A percentile compares a stretch with the other conserved stretches of the same genome.
Evolutionary conservation across 2,329 filamentous ascomycete genomes (phyloP).

Genomic region (Fusarium chlamydosporum): DNA sequence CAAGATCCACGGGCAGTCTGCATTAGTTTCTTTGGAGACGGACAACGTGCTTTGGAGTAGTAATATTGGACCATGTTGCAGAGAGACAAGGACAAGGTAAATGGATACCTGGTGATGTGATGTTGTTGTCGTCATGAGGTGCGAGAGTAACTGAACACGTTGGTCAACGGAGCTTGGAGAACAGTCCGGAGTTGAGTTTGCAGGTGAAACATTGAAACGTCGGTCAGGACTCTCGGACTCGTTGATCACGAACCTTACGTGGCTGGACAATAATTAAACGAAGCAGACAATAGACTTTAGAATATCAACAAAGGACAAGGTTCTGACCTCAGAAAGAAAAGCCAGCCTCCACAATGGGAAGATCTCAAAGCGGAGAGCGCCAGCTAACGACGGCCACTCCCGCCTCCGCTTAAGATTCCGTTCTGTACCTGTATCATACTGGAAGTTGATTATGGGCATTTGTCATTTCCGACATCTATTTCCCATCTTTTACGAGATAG

Average conservation of each 20-base stretch:
- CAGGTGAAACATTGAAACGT: conserved; percentile 11
- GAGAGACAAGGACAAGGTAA: conserved; percentile 3
- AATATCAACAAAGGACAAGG: background rate
- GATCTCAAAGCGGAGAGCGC: background rate
- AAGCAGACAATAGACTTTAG: background rate
- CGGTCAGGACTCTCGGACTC: background rate
- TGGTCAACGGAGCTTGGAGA: background rate
- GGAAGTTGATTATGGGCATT: background rate
- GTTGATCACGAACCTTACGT: conserved; percentile 8
- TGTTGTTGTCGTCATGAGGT: conserved; percentile 33
- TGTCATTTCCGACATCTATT: conserved; percentile 5
- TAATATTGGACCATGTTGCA: conserved; percentile 9
- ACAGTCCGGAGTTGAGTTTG: background rate
- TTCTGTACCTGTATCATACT: conserved; percentile 1
- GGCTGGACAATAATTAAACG: background rate
- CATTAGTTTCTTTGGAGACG: conserved; percentile 27
- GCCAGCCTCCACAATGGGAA: background rate
- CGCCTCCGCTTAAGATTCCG: conserved; percentile 13
- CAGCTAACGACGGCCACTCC: conserved; percentile 40
- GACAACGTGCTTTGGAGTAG: conserved; percentile 22
- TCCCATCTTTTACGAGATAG: conserved; percentile 22
- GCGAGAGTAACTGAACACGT: conserved; percentile 12
- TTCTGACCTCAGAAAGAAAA: conserved; percentile 1
- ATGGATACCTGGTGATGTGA: conserved; percentile 40
- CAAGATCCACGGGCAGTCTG: conserved; percentile 23